phyloP scores from a whole-genome alignment of 495 filamentous ascomycete genomes.

The Xylaria scruposa region DNA sequence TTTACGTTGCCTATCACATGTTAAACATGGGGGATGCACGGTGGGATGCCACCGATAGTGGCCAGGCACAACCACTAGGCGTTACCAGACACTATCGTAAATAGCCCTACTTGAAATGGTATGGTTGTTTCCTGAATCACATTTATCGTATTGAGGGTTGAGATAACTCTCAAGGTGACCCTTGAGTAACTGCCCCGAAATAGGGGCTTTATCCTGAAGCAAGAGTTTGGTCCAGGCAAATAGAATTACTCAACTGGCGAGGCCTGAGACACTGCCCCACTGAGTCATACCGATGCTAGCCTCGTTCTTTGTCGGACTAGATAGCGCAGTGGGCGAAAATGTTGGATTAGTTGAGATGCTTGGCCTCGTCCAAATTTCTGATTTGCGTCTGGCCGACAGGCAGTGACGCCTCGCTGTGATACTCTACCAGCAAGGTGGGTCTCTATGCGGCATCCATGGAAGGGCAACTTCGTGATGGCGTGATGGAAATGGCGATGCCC shows the following conservation, averaged over 20 bases:
- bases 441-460: not conserved
- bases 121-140: constrained; percentile 28
- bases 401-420: not conserved
- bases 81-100: constrained; percentile 13
- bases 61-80: constrained; percentile 2
- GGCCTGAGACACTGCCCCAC: constrained; percentile 33
- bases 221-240: constrained; percentile 21
- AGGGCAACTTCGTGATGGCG: not conserved
- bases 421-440: not conserved
- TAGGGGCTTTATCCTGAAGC: constrained; percentile 11
- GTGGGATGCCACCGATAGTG: constrained; percentile 32
- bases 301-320: constrained; percentile 28
- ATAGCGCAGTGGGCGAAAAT: not conserved
- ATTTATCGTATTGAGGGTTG: constrained; percentile 22
- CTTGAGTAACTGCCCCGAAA: constrained; percentile 23
- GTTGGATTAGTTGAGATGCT: not conserved
- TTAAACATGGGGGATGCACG: constrained; percentile 32
- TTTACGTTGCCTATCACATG: constrained; percentile 36
- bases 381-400: not conserved
- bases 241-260: constrained; percentile 28
- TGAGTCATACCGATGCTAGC: constrained; percentile 39
- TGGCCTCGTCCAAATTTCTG: constrained; percentile 14
- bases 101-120: constrained; percentile 27
- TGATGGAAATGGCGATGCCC: not conserved
- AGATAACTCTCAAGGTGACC: not conserved